Percentiles rank a stretch among this genome's conserved stretches.
These are phyloP conservation scores for Aspergillus sp. DNA, from an alignment of 2,329 filamentous ascomycete species.

Conservation along the genomic window DNA sequence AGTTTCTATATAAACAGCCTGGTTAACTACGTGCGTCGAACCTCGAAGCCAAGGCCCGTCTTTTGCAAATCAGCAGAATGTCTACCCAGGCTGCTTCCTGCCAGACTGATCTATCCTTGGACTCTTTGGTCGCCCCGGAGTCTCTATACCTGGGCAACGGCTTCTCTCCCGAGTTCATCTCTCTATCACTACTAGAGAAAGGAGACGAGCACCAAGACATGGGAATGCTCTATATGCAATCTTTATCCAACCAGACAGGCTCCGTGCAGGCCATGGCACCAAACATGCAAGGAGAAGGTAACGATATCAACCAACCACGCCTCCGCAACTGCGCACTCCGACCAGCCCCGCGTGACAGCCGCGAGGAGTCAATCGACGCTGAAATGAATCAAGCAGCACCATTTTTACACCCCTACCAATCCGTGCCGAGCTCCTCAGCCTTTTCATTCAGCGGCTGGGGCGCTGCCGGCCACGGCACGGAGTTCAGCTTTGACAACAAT, in stretches of 20 bases:
- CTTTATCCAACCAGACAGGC: not conserved
- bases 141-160: not conserved
- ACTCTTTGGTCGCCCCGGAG: not conserved
- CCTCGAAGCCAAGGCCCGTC: not conserved
- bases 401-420: not conserved
- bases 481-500: not conserved
- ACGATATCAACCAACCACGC: not conserved
- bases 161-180: not conserved
- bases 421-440: not conserved
- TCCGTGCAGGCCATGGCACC: not conserved
- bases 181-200: constrained; percentile 1
- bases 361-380: not conserved
- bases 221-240: not conserved
- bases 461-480: not conserved
- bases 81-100: not conserved
- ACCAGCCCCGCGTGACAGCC: not conserved
- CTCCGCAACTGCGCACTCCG: not conserved
- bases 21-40: too few species aligned
- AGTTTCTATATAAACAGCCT: too few species aligned
- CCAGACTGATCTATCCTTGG: not conserved
- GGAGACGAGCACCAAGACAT: not conserved
- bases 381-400: not conserved
- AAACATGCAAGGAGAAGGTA: not conserved
- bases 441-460: not conserved
- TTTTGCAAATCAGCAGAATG: not conserved